Conservation (phyloP, 208 protist species). For the Leptomonas pyrrhocoris region DNA sequence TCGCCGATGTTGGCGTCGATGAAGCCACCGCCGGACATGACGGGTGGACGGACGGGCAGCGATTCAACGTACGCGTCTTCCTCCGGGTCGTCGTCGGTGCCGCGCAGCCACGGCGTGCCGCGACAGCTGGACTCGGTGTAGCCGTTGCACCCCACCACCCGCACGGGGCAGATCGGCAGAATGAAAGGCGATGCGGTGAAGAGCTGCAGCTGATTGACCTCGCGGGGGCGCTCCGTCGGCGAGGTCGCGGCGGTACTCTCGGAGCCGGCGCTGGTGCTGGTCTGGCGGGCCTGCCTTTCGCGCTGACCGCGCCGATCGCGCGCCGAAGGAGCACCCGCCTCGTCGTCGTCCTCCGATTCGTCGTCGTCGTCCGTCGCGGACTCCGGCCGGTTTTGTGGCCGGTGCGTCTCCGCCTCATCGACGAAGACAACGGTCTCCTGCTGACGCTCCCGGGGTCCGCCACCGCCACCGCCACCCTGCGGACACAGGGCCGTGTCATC, state of each 20-base stretch:
- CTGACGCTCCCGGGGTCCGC: too few relatives aligned
- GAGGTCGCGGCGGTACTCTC: constrained; percentile 5
- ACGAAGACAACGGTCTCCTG: constrained; percentile 10
- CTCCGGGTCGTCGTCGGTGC: constrained; percentile 47
- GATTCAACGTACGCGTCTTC: constrained; percentile 62
- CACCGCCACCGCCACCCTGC: not conserved
- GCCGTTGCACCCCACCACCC: constrained; percentile 53
- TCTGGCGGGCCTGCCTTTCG: not conserved
- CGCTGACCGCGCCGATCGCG: too few relatives aligned
- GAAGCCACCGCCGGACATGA: constrained; percentile 45
- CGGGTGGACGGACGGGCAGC: constrained; percentile 45
- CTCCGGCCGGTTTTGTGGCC: not conserved
- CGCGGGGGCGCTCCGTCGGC: constrained; percentile 18
- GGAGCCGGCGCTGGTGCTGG: constrained; percentile 8
- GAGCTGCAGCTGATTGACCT: constrained; percentile 34
- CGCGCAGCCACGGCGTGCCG: constrained; percentile 62
- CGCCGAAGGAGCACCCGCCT: not conserved
- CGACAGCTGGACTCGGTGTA: constrained; percentile 44
- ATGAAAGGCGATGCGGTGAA: constrained; percentile 37
- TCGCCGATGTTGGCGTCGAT: constrained; percentile 50
- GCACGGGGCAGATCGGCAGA: constrained; percentile 50
- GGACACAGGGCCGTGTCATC: constrained; percentile 13
- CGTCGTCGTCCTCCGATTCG: not conserved
- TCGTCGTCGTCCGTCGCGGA: constrained; percentile 2
- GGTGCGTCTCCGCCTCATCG: not conserved